Base-by-base conservation (phyloP, 2,329 filamentous ascomycete species). In the Ophiosphaerella herpotricha region DNA sequence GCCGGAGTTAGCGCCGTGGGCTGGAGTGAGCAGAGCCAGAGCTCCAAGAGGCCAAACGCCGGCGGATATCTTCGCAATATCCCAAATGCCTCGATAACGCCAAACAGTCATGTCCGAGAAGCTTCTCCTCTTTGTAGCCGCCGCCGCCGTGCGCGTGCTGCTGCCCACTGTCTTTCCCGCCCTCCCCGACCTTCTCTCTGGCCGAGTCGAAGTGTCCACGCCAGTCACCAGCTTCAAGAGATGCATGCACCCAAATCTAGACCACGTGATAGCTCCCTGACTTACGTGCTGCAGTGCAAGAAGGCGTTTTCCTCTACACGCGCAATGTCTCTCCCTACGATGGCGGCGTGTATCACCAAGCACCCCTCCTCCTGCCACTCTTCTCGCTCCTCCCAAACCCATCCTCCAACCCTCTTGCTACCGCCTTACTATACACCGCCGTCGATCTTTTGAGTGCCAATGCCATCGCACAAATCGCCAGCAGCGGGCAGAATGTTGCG, bases 201-300 rank as follows among this genome's bases (percentile, higher is more conserved):
- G 88, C 58, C 88, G 94, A 69, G 94, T 97, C 65, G 94, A 99
- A 80, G 88, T 99, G 67, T 97, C 94, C 38, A 99, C 94, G 18
- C 93, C 94, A 34, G 89, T 97, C 39, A 97, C 91, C 64, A 96
- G 93, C 82, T 99, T 97, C 83, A 97, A 97, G 80, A 85, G 94
- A 84, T 80, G 92, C 96, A 81, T 75, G 58, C 52, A 31, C 24
- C 11, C 39, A 29, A 11, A 8, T 11, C 31, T 13, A 34, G 2
- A 7, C 7, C 13, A 39, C 11, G n/a, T 21, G 11, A 8, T 34
- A 7, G 36, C 2, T 21, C 13, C 8, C 31, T 8, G 31, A 18
- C 61, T 64, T 21, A 66, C 54, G 23, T 4, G 13, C 7, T 3
- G 31, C 63, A 96, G 91, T 97, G 47, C 93, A 97, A 80, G 94